A percentile compares a stretch with the other conserved stretches of the same genome.
Conservation (phyloP, 164 flowering plant species). For the Chimonanthus praecox region DNA sequence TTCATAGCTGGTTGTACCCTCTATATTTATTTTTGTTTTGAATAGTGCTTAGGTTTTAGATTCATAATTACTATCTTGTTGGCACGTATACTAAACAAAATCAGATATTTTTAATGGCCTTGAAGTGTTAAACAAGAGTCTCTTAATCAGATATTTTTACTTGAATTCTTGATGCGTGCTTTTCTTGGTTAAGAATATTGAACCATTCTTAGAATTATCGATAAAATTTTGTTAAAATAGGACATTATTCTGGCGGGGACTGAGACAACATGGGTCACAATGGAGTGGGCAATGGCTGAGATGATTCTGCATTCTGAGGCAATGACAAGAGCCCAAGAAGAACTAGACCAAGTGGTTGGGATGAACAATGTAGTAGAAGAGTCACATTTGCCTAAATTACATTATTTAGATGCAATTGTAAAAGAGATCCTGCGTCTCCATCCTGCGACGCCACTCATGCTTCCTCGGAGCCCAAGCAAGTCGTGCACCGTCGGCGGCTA, state of each 20-base stretch:
- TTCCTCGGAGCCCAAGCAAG: slow-evolving; percentile 12
- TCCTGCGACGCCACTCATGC: slow-evolving; percentile 25
- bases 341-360: slow-evolving; percentile 21
- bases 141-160: too few species aligned
- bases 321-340: slow-evolving; percentile 22
- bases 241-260: slow-evolving; percentile 25
- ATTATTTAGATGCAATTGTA: slow-evolving; percentile 29
- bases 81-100: too few species aligned
- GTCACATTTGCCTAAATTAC: slow-evolving; percentile 21
- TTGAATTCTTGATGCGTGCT: too few species aligned
- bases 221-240: slow-evolving; percentile 5
- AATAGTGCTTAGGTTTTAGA: too few species aligned
- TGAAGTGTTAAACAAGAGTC: too few species aligned
- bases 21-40: too few species aligned
- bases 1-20: too few species aligned
- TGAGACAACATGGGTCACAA: slow-evolving; percentile 21
- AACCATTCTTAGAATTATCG: too few species aligned
- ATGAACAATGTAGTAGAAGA: slow-evolving; percentile 21
- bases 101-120: too few species aligned
- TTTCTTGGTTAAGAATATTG: too few species aligned
- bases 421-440: slow-evolving; percentile 39
- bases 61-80: too few species aligned
- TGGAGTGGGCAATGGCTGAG: slow-evolving; percentile 33
- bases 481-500: slow-evolving; percentile 7
- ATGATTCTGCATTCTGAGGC: slow-evolving; percentile 15